Conservation (phyloP, 169 alveolate genomes). For the Babesia divergens region DNA sequence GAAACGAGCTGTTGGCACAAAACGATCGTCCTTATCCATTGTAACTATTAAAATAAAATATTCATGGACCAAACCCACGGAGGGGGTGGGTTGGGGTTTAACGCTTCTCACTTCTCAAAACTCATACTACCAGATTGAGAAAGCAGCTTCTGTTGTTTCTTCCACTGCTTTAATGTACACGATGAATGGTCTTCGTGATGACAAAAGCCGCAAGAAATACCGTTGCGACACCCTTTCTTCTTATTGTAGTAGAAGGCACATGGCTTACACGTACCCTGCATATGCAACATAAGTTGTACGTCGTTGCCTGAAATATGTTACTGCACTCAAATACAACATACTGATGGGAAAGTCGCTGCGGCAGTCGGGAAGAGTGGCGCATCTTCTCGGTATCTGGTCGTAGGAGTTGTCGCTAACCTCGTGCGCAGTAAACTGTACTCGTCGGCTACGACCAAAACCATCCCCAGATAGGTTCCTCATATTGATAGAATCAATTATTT, state of each 20-base stretch:
- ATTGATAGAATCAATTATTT: conserved; percentile 47
- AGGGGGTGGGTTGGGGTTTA: neutral
- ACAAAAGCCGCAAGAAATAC: conserved; percentile 73
- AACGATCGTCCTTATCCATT: conserved; percentile 48
- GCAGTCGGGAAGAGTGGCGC: conserved; percentile 45
- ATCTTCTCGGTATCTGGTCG: conserved; percentile 15
- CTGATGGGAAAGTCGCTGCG: neutral
- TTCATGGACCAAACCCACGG: neutral
- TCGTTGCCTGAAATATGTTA: conserved; percentile 36
- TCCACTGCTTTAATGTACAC: conserved; percentile 74
- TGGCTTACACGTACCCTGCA: conserved; percentile 76
- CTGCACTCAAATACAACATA: neutral
- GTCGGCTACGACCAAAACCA: neutral
- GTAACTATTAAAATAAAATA: neutral
- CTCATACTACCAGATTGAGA: conserved; percentile 25
- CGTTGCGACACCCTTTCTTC: conserved; percentile 78
- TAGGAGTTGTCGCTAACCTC: neutral
- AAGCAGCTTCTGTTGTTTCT: conserved; percentile 71
- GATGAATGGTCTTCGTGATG: conserved; percentile 78
- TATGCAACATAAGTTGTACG: conserved; percentile 62
- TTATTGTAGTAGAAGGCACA: conserved; percentile 79
- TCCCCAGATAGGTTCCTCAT: neutral
- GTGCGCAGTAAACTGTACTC: conserved; percentile 32
- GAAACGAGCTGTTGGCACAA: conserved; percentile 51
- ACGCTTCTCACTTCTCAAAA: conserved; percentile 3